Percentiles rank a stretch among this genome's conserved stretches.
Conservation (phyloP, 495 filamentous ascomycete genomes). For the Xanthoparmelia taractica region DNA sequence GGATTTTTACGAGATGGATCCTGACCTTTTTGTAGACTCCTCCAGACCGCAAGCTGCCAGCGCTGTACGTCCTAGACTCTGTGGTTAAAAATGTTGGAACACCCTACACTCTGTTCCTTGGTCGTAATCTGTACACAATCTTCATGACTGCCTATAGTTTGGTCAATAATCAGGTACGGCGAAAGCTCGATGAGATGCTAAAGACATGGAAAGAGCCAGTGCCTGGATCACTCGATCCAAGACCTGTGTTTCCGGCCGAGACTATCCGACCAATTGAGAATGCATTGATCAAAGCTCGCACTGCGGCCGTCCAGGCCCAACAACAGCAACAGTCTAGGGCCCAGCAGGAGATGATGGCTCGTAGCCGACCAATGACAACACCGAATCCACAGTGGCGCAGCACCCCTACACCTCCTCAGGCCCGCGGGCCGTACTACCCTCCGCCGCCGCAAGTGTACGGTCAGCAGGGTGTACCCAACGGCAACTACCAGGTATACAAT, state of each 20-base stretch:
- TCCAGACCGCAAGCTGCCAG: constrained; percentile 78
- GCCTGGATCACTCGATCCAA: constrained; percentile 76
- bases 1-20: background rate
- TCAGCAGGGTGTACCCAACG: constrained; percentile 30
- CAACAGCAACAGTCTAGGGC: constrained; percentile 52
- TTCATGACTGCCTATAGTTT: constrained; percentile 94
- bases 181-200: constrained; percentile 92
- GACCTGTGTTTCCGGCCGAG: constrained; percentile 82
- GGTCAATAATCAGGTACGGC: constrained; percentile 70
- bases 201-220: constrained; percentile 98
- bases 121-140: constrained; percentile 80
- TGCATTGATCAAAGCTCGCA: constrained; percentile 81
- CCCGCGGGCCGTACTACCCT: constrained; percentile 35
- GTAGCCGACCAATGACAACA: constrained; percentile 46
- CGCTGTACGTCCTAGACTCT: constrained; percentile 96
- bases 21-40: constrained; percentile 52
- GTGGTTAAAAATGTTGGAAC: constrained; percentile 98
- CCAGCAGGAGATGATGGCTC: constrained; percentile 56
- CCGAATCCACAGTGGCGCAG: constrained; percentile 49
- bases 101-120: constrained; percentile 89
- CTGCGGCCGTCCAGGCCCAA: constrained; percentile 61
- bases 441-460: constrained; percentile 24
- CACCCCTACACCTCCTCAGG: constrained; percentile 62
- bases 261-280: constrained; percentile 85
- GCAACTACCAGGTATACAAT: constrained; percentile 32